Evolutionary conservation across 2,329 filamentous ascomycete species (phyloP), one percentile per base, ranked within the genome.

Genomic region (Didymosphaeria variabile): DNA sequence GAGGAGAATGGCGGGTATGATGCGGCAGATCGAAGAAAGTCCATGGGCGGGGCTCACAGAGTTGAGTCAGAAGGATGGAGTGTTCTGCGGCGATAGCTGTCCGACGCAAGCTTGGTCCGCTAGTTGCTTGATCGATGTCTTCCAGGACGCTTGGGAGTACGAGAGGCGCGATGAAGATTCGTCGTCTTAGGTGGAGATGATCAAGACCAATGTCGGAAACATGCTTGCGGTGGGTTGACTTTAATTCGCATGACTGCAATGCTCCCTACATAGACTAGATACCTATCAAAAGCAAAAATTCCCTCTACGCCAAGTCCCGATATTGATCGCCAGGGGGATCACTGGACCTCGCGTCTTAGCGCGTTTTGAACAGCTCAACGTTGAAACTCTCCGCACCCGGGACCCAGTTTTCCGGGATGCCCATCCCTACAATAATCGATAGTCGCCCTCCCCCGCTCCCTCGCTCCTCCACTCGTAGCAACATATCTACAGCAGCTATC

Each of bases 31-130:
- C 64, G 80, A 87, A 65, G 86, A 90, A 66, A 94, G 88, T 72
- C 85, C 87, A 0, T 99, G 95, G 96, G 94, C 92, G 17, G 95
- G 95, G 0, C 81, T 99, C 75, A 90, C 94, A 8, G 95, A 99
- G 81, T 80, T 99, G 79, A 98, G 95, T 44, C 93, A 99, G 76
- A 93, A 94, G 83, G 85, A 91, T 69, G 95, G 95, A 15, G 89
- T 88, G 65, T 86, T 90, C 74, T 99, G 95, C 78, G 82, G 81
- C 13, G 96, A 99, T 80, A 98, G 94, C 89, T 95, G 91, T 56
- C 95, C 95, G 29, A 97, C 95, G 0, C 95, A 99, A 79, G 91
- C 95, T 56, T 99, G 95, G 95, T 97, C 93, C 56, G 92, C 95
- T 32, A 91, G 92, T 23, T 98, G 95, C 77, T 83, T 99, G 73